phyloP scores from a whole-genome alignment of 345 rosid genomes.

The Eutrema yunnanense region DNA sequence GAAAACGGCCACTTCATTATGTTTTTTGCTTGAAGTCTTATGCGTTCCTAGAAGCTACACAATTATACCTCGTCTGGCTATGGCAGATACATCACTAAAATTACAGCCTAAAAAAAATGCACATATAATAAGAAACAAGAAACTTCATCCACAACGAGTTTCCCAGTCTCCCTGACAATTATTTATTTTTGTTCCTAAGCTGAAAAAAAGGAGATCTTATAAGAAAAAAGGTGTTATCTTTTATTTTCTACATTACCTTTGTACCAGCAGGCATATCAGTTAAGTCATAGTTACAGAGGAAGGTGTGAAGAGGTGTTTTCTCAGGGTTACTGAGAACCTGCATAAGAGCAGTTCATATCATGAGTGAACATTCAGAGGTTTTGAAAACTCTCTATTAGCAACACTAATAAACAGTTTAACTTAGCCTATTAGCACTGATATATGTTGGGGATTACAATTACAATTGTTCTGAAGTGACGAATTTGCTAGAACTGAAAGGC shows the following conservation, averaged over 20 bases:
- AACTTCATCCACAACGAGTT: too few species aligned
- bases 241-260: conserved; percentile 23
- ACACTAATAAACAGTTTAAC: conserved; percentile 1
- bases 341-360: conserved; percentile 12
- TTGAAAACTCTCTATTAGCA: neutral
- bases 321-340: conserved; percentile 99
- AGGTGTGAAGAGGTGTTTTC: conserved; percentile 93
- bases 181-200: neutral
- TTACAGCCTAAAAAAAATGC: too few species aligned
- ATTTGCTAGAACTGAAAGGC: too few species aligned
- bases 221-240: neutral
- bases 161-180: too few species aligned
- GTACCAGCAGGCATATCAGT: conserved; percentile 89
- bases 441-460: neutral
- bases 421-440: neutral
- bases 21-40: neutral
- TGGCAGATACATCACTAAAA: neutral
- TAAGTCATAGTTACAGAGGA: conserved; percentile 92
- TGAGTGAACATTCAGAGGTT: conserved; percentile 3
- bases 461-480: neutral
- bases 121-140: too few species aligned
- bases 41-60: conserved; percentile 3
- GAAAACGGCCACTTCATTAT: neutral
- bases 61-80: neutral
- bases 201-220: neutral